These are phyloP conservation scores for Diplocarpon mali DNA, from an alignment of 2,329 filamentous ascomycete genomes.

Conservation along the genomic window DNA sequence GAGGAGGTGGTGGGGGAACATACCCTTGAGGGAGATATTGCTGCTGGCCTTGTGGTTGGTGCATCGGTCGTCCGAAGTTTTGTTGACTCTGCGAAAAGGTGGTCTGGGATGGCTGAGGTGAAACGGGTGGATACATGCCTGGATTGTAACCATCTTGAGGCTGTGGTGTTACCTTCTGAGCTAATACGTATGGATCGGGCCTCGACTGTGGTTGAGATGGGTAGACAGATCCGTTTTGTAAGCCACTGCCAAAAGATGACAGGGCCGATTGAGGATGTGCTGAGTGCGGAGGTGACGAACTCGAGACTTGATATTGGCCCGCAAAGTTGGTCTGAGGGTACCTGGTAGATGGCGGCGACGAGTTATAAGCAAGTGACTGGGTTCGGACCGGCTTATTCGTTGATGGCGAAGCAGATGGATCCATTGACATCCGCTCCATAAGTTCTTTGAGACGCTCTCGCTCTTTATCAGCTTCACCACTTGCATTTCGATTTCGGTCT, in stretches of 20 bases:
- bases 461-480: conserved; percentile 56
- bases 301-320: conserved; percentile 49
- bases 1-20: conserved; percentile 55
- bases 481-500: conserved; percentile 23
- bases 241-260: conserved; percentile 33
- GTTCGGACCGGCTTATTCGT: conserved; percentile 28
- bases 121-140: conserved; percentile 33
- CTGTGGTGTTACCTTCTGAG: conserved; percentile 39
- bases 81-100: conserved; percentile 24
- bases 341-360: conserved; percentile 29
- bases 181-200: conserved; percentile 32
- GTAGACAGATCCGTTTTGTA: conserved; percentile 26
- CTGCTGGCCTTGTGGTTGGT: conserved; percentile 28
- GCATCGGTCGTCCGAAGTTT: conserved; percentile 22
- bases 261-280: conserved; percentile 30
- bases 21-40: conserved; percentile 49
- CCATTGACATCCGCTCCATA: conserved; percentile 94
- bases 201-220: conserved; percentile 21
- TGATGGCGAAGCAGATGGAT: conserved; percentile 39
- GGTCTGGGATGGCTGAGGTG: conserved; percentile 50
- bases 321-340: conserved; percentile 45
- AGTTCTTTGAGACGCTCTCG: conserved; percentile 74
- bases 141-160: conserved; percentile 37
- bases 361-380: conserved; percentile 27
- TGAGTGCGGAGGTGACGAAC: conserved; percentile 36